phyloP scores from a whole-genome alignment of 164 flowering plant species.

The Macadamia integrifolia region DNA sequence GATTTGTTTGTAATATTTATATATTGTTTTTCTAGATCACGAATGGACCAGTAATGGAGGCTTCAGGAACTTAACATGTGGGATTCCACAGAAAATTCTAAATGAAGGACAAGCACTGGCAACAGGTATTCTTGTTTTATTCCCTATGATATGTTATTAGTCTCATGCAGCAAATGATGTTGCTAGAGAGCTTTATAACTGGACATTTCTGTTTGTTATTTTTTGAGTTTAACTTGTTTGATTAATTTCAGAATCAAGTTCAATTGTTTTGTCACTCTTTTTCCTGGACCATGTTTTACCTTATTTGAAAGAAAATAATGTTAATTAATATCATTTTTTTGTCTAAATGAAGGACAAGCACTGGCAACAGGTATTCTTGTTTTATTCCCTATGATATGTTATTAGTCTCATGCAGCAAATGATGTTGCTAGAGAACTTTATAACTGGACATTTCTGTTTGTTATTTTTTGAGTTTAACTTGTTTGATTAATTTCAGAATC shows the following conservation, averaged over 20 bases:
- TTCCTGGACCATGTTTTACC: neutral
- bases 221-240: neutral
- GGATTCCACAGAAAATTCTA: conserved; percentile 18
- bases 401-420: neutral
- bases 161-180: neutral
- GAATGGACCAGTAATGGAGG: conserved; percentile 12
- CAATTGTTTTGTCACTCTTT: neutral
- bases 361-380: conserved; percentile 25
- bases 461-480: neutral
- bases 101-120: conserved; percentile 16
- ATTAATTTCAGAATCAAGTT: neutral
- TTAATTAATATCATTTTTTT: neutral
- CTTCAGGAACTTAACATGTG: conserved; percentile 11
- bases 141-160: neutral
- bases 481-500: conserved; percentile 1
- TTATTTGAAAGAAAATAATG: neutral
- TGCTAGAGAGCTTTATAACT: neutral
- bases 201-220: neutral
- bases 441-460: neutral
- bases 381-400: neutral
- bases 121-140: conserved; percentile 22
- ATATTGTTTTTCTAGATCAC: conserved; percentile 6
- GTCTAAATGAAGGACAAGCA: too few species aligned
- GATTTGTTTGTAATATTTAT: neutral
- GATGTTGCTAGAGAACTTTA: neutral